These are phyloP conservation scores for Lantana camara DNA, from an alignment of 257 asterid genomes.

Conservation along the genomic window DNA sequence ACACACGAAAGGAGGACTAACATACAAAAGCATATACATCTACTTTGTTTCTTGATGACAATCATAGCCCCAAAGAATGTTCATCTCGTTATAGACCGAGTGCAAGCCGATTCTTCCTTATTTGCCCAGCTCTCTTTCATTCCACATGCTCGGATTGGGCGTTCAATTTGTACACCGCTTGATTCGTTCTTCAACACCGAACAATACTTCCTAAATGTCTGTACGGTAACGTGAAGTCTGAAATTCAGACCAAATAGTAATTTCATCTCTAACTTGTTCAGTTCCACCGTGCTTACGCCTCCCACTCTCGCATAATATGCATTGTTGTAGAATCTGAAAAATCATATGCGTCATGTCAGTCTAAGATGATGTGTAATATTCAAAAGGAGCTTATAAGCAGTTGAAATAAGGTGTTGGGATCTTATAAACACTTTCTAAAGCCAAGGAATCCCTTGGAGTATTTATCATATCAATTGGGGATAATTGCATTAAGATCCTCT, in stretches of 20 bases:
- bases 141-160: constrained; percentile 51
- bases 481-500: too few species aligned
- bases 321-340: constrained; percentile 79
- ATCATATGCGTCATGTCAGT: too few species aligned
- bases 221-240: constrained; percentile 60
- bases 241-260: constrained; percentile 74
- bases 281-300: constrained; percentile 75
- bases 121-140: constrained; percentile 48
- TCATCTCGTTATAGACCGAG: constrained; percentile 57
- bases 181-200: constrained; percentile 59
- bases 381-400: neutral
- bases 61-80: neutral
- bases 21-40: neutral
- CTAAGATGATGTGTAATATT: too few species aligned
- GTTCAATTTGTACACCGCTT: constrained; percentile 48
- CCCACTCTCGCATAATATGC: constrained; percentile 93
- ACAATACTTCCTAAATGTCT: constrained; percentile 73
- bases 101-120: constrained; percentile 55
- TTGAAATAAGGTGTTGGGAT: neutral
- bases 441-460: neutral
- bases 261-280: constrained; percentile 85
- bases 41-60: neutral
- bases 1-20: neutral
- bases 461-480: neutral
- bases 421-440: neutral